A percentile compares a stretch with the other conserved stretches of the same genome.
phyloP scores from a whole-genome alignment of 2,329 filamentous ascomycete genomes.

The Diaporthe longicolla region DNA sequence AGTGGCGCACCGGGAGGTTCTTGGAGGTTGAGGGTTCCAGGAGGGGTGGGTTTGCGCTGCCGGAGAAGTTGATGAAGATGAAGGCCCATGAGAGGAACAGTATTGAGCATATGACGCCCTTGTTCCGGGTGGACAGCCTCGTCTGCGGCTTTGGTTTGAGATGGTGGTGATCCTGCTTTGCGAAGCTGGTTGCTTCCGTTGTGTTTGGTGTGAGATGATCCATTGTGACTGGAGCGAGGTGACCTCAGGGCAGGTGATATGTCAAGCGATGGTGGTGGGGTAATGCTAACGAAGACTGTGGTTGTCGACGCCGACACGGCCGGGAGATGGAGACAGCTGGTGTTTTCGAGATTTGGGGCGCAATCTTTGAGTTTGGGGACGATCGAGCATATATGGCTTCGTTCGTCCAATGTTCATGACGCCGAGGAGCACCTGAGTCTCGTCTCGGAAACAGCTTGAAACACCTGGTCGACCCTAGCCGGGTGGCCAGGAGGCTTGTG shows the following conservation, averaged over 20 bases:
- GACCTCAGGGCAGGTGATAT: background rate
- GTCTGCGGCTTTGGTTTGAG: slow-evolving; percentile 11
- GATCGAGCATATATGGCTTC: slow-evolving; percentile 4
- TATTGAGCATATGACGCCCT: background rate
- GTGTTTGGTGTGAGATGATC: slow-evolving; percentile 16
- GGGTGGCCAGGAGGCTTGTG: background rate
- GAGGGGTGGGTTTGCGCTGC: slow-evolving; percentile 37
- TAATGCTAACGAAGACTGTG: background rate
- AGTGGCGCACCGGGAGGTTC: slow-evolving; percentile 45
- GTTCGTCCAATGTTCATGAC: slow-evolving; percentile 27
- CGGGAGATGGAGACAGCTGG: slow-evolving; percentile 16
- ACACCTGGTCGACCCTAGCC: slow-evolving; percentile 15
- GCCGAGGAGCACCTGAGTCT: background rate
- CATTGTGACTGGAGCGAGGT: background rate
- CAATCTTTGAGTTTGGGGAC: background rate
- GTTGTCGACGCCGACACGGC: slow-evolving; percentile 11
- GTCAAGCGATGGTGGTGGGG: background rate
- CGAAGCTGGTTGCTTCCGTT: background rate
- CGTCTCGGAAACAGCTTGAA: slow-evolving; percentile 28
- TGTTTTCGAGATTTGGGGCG: background rate
- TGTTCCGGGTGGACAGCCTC: slow-evolving; percentile 1
- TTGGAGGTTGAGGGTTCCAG: background rate
- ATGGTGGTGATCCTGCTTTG: slow-evolving; percentile 16
- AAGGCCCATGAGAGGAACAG: slow-evolving; percentile 37
- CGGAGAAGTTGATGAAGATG: slow-evolving; percentile 56